Percentiles rank a stretch among this genome's conserved stretches.
These are phyloP conservation scores for Rhododendron ovatum DNA, from an alignment of 148 eudicot species.

Conservation along the genomic window DNA sequence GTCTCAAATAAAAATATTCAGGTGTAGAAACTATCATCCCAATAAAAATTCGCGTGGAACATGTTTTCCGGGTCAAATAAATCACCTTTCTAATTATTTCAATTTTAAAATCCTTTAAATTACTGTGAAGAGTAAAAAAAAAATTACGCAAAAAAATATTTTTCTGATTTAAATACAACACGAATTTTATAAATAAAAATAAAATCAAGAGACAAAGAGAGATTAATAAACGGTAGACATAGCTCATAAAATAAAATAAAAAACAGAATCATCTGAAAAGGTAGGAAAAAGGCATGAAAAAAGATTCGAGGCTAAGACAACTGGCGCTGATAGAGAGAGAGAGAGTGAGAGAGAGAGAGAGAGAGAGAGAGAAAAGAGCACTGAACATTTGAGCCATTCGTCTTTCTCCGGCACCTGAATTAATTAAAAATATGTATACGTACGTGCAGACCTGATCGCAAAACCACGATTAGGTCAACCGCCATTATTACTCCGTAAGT, in stretches of 20 bases:
- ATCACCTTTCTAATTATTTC: not conserved
- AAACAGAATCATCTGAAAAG: not conserved
- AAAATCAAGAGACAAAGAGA: not conserved
- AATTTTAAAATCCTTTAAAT: not conserved
- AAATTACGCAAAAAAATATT: not conserved
- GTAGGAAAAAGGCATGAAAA: not conserved
- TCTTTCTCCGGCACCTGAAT: not conserved
- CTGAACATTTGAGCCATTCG: not conserved
- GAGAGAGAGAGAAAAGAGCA: not conserved
- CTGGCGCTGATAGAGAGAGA: not conserved
- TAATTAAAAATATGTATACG: not conserved
- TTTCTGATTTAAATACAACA: not conserved
- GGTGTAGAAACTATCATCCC: not conserved
- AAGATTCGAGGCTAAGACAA: not conserved
- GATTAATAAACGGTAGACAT: not conserved
- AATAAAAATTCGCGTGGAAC: not conserved
- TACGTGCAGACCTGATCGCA: not conserved
- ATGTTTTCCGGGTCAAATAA: not conserved
- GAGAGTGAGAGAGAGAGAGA: not conserved
- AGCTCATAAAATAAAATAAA: not conserved
- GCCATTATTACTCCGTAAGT: not conserved
- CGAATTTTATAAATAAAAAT: not conserved
- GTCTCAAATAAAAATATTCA: not conserved
- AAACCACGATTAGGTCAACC: not conserved
- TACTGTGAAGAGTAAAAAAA: not conserved